Evolutionary conservation across 2,329 filamentous ascomycete species (phyloP), one percentile per base, ranked within the genome.

Genomic region (Penicillium sp.): DNA sequence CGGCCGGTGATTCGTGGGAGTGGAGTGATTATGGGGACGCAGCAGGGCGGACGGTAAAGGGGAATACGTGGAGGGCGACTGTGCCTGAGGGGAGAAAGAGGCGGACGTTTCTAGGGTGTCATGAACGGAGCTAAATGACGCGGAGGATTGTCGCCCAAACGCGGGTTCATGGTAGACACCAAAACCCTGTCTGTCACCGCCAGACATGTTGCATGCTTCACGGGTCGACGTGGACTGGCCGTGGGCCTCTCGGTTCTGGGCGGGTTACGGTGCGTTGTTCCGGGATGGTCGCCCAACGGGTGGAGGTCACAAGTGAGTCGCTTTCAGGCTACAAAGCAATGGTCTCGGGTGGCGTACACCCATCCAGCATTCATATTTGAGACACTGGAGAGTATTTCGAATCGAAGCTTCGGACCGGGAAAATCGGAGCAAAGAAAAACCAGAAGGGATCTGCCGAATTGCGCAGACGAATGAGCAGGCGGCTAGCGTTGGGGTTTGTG

Each of bases 131-230:
- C 52, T 53, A 55, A 41, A 66, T 53, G 48, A 45, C 43, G 56
- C 54, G 59, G 67, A 67, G 53, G 67, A 68, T 67, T 66, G 67
- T 61, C 66, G 65, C 60, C 63, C 64, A 63, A 66, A 59, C 63
- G 61, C 59, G 60, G 53, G 65, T 51, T 59, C 57, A 63, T 55
- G 54, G 57, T 72, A 65, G 58, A 64, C 59, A 62, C 69, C 67
- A 67, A 69, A 71, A 63, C 68, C 66, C 62, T 73, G 72, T 60
- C 76, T 69, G 66, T 71, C 66, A 70, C 73, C 66, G 64, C 71
- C 71, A 68, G 75, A 70, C 75, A 77, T 77, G 62, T 72, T 75
- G 73, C 68, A 70, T 69, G 58, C 67, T 68, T 65, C 59, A 62
- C 62, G 24, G 49, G 50, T 60, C 63, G 65, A 64, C 60, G 59